These are phyloP conservation scores for Alternaria burnsii DNA, from an alignment of 2,329 filamentous ascomycete species.

Conservation along the genomic window DNA sequence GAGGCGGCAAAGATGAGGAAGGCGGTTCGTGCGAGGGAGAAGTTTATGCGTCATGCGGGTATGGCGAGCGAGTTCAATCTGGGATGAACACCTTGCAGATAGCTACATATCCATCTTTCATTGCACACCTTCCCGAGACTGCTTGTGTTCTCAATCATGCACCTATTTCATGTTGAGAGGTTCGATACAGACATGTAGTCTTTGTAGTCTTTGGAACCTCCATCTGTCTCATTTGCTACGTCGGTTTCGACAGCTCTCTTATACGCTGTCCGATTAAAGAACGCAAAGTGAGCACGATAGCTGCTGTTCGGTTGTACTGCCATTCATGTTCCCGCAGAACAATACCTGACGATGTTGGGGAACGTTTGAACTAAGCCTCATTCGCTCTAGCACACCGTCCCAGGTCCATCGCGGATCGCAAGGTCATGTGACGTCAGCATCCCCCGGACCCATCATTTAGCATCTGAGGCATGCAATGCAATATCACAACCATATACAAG, in stretches of 20 bases:
- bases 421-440: background rate
- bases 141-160: background rate
- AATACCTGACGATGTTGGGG: background rate
- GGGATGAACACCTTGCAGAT: constrained; percentile 54
- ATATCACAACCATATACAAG: background rate
- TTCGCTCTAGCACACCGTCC: background rate
- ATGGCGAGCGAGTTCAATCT: constrained; percentile 74
- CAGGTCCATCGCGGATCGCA: background rate
- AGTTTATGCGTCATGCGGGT: constrained; percentile 60
- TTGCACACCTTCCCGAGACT: no score
- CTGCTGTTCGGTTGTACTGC: background rate
- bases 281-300: background rate
- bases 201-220: no score
- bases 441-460: background rate
- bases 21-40: constrained; percentile 58
- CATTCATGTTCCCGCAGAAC: background rate
- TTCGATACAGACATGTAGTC: no score
- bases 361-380: background rate
- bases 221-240: no score
- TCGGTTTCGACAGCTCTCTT: no score
- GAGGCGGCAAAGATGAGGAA: constrained; percentile 70
- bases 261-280: no score
- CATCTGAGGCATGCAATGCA: background rate
- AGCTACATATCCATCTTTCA: background rate
- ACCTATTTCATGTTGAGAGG: no score